A percentile compares a stretch with the other conserved stretches of the same genome.
These are phyloP conservation scores for Paxillus ammoniavirescens DNA, from an alignment of 768 basidiomycete genomes.

Conservation along the genomic window DNA sequence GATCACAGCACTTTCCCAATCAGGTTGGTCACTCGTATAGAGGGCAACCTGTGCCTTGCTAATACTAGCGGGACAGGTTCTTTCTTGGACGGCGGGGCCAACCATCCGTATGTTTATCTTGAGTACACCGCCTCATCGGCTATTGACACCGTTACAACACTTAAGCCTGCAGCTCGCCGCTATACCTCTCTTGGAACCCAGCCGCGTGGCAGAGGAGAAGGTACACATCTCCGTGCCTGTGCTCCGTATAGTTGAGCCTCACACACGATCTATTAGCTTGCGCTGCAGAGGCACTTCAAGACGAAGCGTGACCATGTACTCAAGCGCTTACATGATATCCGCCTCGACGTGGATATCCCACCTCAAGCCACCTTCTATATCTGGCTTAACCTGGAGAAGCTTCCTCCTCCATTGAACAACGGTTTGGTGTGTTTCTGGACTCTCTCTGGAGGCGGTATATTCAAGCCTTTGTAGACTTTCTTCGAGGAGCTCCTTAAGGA, in stretches of 20 bases:
- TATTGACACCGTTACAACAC: background rate
- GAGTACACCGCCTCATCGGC: background rate
- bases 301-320: slow-evolving; percentile 89
- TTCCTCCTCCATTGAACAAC: slow-evolving; percentile 83
- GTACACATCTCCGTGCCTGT: slow-evolving; percentile 24
- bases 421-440: slow-evolving; percentile 58
- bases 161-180: slow-evolving; percentile 87
- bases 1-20: slow-evolving; percentile 88
- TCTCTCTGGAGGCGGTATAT: background rate
- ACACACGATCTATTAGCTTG: slow-evolving; percentile 41
- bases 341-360: slow-evolving; percentile 72
- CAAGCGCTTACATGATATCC: slow-evolving; percentile 71
- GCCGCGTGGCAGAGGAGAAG: slow-evolving; percentile 68
- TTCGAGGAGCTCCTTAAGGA: slow-evolving; percentile 93
- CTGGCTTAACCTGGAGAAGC: slow-evolving; percentile 82
- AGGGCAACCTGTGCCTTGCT: background rate
- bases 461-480: slow-evolving; percentile 58
- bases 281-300: slow-evolving; percentile 90
- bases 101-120: slow-evolving; percentile 69
- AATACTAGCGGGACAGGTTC: slow-evolving; percentile 45
- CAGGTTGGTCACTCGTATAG: slow-evolving; percentile 41
- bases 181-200: slow-evolving; percentile 75
- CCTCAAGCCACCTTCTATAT: slow-evolving; percentile 90
- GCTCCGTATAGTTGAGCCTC: background rate
- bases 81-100: slow-evolving; percentile 93